Base-by-base conservation (phyloP, 1,139 yeast genomes). In the Geotrichum reessii region DNA sequence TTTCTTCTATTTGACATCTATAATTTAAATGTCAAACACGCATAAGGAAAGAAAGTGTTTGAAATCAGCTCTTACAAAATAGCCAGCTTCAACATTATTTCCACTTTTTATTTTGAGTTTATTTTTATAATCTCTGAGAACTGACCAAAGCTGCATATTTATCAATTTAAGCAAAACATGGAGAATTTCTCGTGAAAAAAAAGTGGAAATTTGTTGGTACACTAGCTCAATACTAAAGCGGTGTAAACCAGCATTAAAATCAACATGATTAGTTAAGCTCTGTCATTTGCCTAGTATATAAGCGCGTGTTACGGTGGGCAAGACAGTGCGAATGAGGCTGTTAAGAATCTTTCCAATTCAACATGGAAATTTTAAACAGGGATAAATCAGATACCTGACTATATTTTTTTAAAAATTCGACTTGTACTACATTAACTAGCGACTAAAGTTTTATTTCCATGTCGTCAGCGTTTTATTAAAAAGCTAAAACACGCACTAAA, bases 291-390 rank as follows among this genome's bases (percentile, higher is more conserved):
- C 42, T 37, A n/a, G 6, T 1, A 31, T 37, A 4, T 12, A 37
- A 14, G 42, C 17, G 17, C 42, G n/a, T 37, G 12, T 37, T 17
- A 37, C 14, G 5, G n/a, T 37, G 21, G 44, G 8, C 44, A 17
- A 37, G 44, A 12, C 19, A 19, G 28, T 46, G 17, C 53, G 31
- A 48, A 48, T 48, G 51, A 48, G 51, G 51, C 51, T 27, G 21
- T 24, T 25, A 7, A 12, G 12, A 46, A 22, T 17, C n/a, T 17
- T 37, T n/a, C 44, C n/a, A 37, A 37, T 4, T 6, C 19, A 37
- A 37, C n/a, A 37, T 19, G 6, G 7, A 17, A n/a, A 37, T n/a
- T 5, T n/a, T n/a, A n/a, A 6, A 37, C 42, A 14, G 6, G 42
- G 42, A 37, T 37, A 37, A n/a, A n/a, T n/a, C n/a, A n/a, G n/a